Conservation (phyloP, 1,139 yeast species). For the Candida freyschussii region DNA sequence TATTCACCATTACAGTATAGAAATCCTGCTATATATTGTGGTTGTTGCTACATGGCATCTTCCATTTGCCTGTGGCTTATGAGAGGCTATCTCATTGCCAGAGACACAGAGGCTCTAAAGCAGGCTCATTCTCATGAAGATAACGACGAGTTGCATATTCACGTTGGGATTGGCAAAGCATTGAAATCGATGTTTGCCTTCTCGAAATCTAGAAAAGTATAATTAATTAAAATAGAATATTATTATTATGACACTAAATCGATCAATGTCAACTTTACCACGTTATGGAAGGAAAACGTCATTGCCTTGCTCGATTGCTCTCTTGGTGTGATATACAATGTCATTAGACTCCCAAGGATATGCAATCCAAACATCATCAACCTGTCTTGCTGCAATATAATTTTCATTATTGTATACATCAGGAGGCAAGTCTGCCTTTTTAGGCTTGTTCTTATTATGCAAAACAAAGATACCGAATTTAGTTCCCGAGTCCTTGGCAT, state of each 20-base stretch:
- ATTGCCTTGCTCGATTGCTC: constrained; percentile 76
- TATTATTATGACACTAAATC: too few relatives aligned
- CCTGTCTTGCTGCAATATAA: constrained; percentile 87
- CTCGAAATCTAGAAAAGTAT: too few relatives aligned
- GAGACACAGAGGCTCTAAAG: constrained; percentile 33
- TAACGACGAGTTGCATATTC: constrained; percentile 22
- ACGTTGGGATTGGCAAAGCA: constrained; percentile 17
- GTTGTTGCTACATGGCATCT: constrained; percentile 43
- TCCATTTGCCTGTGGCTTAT: constrained; percentile 35
- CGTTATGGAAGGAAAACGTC: constrained; percentile 30
- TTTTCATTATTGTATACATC: constrained; percentile 42
- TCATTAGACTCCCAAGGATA: constrained; percentile 96
- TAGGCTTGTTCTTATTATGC: constrained; percentile 88
- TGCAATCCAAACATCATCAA: constrained; percentile 94
- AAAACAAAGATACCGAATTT: constrained; percentile 85
- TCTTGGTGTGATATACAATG: constrained; percentile 79
- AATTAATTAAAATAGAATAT: too few relatives aligned
- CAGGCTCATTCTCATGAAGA: constrained; percentile 20
- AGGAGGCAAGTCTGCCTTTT: constrained; percentile 64
- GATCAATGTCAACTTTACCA: not conserved
- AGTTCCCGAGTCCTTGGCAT: constrained; percentile 40
- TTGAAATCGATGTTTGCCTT: constrained; percentile 11
- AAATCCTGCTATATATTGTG: constrained; percentile 50
- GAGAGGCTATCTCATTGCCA: constrained; percentile 46
- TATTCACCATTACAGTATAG: constrained; percentile 41